Percentiles rank a stretch among this genome's conserved stretches.
Evolutionary conservation across 257 asterid species (phyloP).

Genomic region (Thymus quinquecostatus): DNA sequence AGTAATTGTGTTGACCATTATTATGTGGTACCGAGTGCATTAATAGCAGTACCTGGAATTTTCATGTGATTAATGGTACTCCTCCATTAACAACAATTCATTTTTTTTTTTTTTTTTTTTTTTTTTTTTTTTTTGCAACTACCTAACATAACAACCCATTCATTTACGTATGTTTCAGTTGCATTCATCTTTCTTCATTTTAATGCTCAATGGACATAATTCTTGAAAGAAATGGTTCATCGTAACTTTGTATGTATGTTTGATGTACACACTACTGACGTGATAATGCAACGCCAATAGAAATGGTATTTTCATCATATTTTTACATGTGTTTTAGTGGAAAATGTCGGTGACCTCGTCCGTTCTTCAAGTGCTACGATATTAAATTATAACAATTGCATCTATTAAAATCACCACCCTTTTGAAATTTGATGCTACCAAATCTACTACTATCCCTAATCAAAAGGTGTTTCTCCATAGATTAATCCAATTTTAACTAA

Average conservation of each 20-base stretch:
- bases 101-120: not conserved
- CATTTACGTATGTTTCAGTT: not conserved
- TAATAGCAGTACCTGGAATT: constrained; percentile 39
- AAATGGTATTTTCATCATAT: not conserved
- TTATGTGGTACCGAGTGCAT: constrained; percentile 48
- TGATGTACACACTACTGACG: too few relatives aligned
- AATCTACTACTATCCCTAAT: too few relatives aligned
- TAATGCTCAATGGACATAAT: too few relatives aligned
- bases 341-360: not conserved
- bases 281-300: too few relatives aligned
- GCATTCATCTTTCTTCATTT: too few relatives aligned
- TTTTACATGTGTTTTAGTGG: not conserved
- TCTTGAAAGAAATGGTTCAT: too few relatives aligned
- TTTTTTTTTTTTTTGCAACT: constrained; percentile 11
- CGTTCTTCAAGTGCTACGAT: not conserved
- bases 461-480: not conserved
- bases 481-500: not conserved
- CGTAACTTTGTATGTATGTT: too few relatives aligned
- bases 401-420: not conserved
- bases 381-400: too few relatives aligned
- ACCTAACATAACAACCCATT: constrained; percentile 8
- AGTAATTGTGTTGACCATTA: constrained; percentile 16
- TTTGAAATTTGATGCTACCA: not conserved
- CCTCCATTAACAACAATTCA: too few relatives aligned
- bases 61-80: constrained; percentile 29